Percentiles rank a stretch among this genome's conserved stretches.
phyloP scores from a whole-genome alignment of 352 stramenopile genomes.

The Pythium aquatile region DNA sequence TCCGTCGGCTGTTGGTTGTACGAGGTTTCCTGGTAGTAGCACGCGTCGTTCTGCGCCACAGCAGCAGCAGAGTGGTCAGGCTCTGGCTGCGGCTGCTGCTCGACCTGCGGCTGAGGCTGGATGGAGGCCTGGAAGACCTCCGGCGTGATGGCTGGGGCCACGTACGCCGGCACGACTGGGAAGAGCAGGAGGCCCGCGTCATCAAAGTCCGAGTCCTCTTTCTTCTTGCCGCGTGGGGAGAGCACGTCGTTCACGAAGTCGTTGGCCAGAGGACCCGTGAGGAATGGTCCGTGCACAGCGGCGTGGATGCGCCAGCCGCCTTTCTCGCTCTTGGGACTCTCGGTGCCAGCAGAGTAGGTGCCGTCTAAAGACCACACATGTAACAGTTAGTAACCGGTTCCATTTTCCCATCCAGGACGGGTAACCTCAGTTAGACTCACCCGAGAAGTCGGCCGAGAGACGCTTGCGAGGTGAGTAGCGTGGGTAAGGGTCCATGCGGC shows the following conservation, averaged over 20 bases:
- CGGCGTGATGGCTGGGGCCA: constrained; percentile 17
- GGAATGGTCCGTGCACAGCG: constrained; percentile 33
- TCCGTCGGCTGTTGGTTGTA: constrained; percentile 12
- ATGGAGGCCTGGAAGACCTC: constrained; percentile 25
- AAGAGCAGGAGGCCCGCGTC: constrained; percentile 32
- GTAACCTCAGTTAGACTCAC: constrained; percentile 4
- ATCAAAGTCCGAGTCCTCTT: constrained; percentile 34
- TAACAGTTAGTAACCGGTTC: constrained; percentile 1
- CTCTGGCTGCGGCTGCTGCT: constrained; percentile 18
- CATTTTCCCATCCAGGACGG: background rate
- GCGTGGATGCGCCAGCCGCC: constrained; percentile 31
- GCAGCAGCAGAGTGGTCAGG: constrained; percentile 11
- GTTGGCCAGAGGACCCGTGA: constrained; percentile 38
- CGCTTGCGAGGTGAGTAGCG: constrained; percentile 27
- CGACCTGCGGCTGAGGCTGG: constrained; percentile 8
- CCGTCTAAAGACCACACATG: constrained; percentile 20
- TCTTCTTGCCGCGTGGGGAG: constrained; percentile 31
- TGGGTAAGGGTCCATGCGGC: constrained; percentile 23
- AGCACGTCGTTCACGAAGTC: constrained; percentile 33
- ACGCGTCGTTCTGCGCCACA: constrained; percentile 7
- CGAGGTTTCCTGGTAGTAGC: constrained; percentile 9
- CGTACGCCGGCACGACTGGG: constrained; percentile 34
- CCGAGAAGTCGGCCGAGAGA: constrained; percentile 27
- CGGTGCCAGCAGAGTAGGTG: constrained; percentile 33
- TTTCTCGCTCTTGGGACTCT: constrained; percentile 39